Conservation (phyloP, 2,329 filamentous ascomycete species). For the Colletotrichum lindemuthianum region DNA sequence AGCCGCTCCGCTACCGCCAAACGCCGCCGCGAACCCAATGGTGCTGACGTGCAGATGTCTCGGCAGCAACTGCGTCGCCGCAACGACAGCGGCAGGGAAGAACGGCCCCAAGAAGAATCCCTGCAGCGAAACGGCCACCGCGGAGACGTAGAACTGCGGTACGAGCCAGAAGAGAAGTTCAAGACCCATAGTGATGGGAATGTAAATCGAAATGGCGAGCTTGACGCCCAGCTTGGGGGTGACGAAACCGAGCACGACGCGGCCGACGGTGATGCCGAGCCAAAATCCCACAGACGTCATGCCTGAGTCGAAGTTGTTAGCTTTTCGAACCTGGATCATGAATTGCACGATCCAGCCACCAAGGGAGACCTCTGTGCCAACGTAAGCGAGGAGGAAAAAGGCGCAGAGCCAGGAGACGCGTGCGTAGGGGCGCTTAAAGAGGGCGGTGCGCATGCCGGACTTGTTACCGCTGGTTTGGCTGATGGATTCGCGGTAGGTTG, state of each 20-base stretch:
- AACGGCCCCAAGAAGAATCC: constrained; percentile 85
- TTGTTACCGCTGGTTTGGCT: constrained; percentile 38
- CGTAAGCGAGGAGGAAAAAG: constrained; percentile 78
- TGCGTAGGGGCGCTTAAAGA: constrained; percentile 54
- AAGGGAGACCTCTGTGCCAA: constrained; percentile 79
- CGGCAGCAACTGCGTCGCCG: constrained; percentile 75
- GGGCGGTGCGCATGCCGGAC: constrained; percentile 47
- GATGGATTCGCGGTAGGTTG: constrained; percentile 58
- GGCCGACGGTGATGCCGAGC: constrained; percentile 79
- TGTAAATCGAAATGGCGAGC: constrained; percentile 69
- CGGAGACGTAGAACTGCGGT: constrained; percentile 79
- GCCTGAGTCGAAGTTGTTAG: constrained; percentile 73
- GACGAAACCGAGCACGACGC: constrained; percentile 77
- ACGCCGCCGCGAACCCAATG: constrained; percentile 81
- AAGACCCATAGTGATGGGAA: constrained; percentile 70
- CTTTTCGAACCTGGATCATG: constrained; percentile 80
- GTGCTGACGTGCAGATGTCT: constrained; percentile 78
- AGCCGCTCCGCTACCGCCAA: constrained; percentile 78
- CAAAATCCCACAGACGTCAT: constrained; percentile 85
- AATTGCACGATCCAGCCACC: constrained; percentile 88
- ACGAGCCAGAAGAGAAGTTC: constrained; percentile 85
- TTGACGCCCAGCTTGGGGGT: constrained; percentile 79
- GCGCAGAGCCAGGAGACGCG: constrained; percentile 76
- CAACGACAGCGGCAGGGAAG: constrained; percentile 78
- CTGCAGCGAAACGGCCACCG: constrained; percentile 75